A percentile compares a stretch with the other conserved stretches of the same genome.
These are phyloP conservation scores for Beauveria pseudobassiana DNA, from an alignment of 2,329 filamentous ascomycete species.

Conservation along the genomic window DNA sequence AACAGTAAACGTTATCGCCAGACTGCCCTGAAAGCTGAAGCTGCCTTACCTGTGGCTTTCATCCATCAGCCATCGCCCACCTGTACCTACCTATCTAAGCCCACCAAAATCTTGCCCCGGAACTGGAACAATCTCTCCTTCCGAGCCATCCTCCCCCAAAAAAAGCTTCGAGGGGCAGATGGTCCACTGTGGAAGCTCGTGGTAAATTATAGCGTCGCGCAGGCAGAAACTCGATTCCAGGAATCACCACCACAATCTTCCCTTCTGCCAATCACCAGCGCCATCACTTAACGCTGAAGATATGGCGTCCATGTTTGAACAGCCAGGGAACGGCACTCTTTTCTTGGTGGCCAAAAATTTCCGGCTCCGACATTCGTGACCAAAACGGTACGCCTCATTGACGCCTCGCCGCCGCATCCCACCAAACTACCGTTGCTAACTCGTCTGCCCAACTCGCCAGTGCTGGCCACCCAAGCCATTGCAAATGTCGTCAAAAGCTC, in stretches of 20 bases:
- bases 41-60: no score
- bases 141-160: conserved; percentile 3
- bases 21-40: background rate
- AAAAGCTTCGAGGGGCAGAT: conserved; percentile 12
- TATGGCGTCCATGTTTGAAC: conserved; percentile 96
- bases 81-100: background rate
- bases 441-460: conserved; percentile 35
- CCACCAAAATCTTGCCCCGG: background rate
- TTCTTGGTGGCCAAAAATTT: conserved; percentile 95
- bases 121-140: conserved; percentile 10
- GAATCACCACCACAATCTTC: conserved; percentile 1
- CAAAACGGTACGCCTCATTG: conserved; percentile 65
- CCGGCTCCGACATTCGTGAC: conserved; percentile 90
- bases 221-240: conserved; percentile 10
- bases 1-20: background rate
- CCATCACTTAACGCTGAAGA: conserved; percentile 8
- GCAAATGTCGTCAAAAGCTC: conserved; percentile 99
- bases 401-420: conserved; percentile 1
- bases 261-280: conserved; percentile 6
- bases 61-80: no score
- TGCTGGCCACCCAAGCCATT: conserved; percentile 91
- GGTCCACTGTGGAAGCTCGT: conserved; percentile 12
- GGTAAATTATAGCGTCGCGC: conserved; percentile 9
- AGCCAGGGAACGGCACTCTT: conserved; percentile 88
- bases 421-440: conserved; percentile 14